Base-by-base conservation (phyloP, 305 asterid genomes). In the Lippia alba region DNA sequence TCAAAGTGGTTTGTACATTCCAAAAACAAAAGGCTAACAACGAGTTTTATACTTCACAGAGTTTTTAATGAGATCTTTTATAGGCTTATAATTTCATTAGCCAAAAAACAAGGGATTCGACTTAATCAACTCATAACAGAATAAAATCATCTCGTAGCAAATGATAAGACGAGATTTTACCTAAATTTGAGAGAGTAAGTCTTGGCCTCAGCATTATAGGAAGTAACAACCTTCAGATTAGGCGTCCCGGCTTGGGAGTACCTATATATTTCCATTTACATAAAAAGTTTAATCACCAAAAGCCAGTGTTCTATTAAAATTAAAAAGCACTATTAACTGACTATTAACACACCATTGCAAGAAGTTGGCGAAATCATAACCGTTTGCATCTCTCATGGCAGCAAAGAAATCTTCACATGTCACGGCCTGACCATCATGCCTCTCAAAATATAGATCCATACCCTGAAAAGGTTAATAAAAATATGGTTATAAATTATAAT, bases 221-320 rank as follows among this genome's bases (percentile, higher is more conserved):
- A 69, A 45, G 96, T 81, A 58, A 59, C 76, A 62, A 90, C 97
- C 73, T 83, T 88, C 79, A 94, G 81, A 63, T 62, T 74, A 70
- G 99, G 97, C 8, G 99, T 91, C 61, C 99, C 99, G 62, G 99
- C 99, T 84, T 94, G 97, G n/a, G 99, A 91, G 74, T 94, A 94
- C 99, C 99, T 94, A 78, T 66, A 80, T 57, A 78, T 73, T 49
- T 72, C 39, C 54, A 58, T 74, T 57, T 34, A 17, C 61, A 46
- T 53, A 57, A 64, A 66, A 61, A 4, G 6, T 46, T 1, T 66
- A 51, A 74, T 61, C 76, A 73, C 58, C 63, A 54, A 67, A 51
- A 18, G 48, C 6, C 8, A 41, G 48, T 24, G 40, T 20, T 59
- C 3, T 17, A 58, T 64, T 72, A 40, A 72, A 59, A 36, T 67